Percentiles rank a stretch among this genome's conserved stretches.
phyloP scores from a whole-genome alignment of 495 filamentous ascomycete species.

The Lichenothelia convexa region DNA sequence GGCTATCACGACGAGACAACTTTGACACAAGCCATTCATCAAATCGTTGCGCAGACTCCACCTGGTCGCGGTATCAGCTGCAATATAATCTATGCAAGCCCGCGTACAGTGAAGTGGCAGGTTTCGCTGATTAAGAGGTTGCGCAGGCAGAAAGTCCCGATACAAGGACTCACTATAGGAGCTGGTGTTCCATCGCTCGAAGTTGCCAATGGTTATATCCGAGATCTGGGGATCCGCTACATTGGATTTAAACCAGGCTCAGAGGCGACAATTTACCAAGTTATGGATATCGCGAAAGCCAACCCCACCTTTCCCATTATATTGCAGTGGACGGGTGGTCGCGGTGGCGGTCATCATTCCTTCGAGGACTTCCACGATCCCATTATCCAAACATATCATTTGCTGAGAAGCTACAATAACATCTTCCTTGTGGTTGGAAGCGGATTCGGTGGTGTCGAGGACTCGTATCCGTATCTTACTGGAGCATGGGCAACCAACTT shows the following conservation, averaged over 20 bases:
- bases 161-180: constrained; percentile 88
- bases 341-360: constrained; percentile 87
- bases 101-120: constrained; percentile 92
- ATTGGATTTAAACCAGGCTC: constrained; percentile 93
- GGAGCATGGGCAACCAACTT: constrained; percentile 70
- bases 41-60: constrained; percentile 76
- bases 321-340: constrained; percentile 85
- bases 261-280: constrained; percentile 67
- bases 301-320: constrained; percentile 81
- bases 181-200: constrained; percentile 89
- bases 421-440: constrained; percentile 78
- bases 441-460: constrained; percentile 78
- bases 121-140: constrained; percentile 76
- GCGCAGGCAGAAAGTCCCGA: constrained; percentile 71
- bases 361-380: constrained; percentile 92
- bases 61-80: constrained; percentile 87
- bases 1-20: constrained; percentile 85
- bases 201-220: constrained; percentile 83
- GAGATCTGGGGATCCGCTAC: constrained; percentile 83
- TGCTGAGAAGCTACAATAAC: constrained; percentile 65
- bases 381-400: constrained; percentile 75
- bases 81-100: constrained; percentile 95
- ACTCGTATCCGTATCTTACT: constrained; percentile 85
- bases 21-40: constrained; percentile 73
- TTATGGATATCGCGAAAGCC: constrained; percentile 83